A percentile compares a stretch with the other conserved stretches of the same genome.
phyloP scores from a whole-genome alignment of 805 yeast species.

The Metschnikowia henanensis region DNA sequence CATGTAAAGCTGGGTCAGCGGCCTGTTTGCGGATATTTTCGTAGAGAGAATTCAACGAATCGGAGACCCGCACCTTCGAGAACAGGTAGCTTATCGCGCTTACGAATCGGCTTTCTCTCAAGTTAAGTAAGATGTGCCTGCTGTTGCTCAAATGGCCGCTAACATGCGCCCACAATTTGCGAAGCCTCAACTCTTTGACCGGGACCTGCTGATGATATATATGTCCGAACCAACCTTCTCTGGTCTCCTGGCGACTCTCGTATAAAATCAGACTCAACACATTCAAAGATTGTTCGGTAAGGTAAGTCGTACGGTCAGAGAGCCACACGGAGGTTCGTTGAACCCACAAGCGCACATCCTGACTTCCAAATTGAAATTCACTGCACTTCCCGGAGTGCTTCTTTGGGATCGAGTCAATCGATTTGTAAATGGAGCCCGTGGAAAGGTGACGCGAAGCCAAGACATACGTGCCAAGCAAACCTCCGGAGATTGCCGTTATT shows the following conservation, averaged over 20 bases:
- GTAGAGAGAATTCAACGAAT: neutral
- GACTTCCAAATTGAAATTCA: neutral
- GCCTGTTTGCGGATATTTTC: neutral
- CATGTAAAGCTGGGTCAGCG: neutral
- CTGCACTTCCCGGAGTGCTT: neutral
- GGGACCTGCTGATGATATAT: neutral
- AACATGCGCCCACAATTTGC: neutral
- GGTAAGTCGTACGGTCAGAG: neutral
- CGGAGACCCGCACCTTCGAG: neutral
- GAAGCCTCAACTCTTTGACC: neutral
- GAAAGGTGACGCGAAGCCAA: neutral
- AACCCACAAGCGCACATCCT: neutral
- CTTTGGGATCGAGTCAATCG: neutral
- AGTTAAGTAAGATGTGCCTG: neutral
- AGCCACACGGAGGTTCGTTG: neutral
- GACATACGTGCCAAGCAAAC: neutral
- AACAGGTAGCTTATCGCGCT: neutral
- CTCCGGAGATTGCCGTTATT: conserved; percentile 2
- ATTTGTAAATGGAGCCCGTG: neutral
- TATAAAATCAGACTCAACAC: neutral
- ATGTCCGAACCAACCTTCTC: neutral
- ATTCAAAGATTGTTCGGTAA: neutral
- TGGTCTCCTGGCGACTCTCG: neutral
- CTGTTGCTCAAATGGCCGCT: neutral
- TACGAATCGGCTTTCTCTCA: neutral